Base-by-base conservation (phyloP, 441 rosid genomes). In the Metrosideros polymorpha region DNA sequence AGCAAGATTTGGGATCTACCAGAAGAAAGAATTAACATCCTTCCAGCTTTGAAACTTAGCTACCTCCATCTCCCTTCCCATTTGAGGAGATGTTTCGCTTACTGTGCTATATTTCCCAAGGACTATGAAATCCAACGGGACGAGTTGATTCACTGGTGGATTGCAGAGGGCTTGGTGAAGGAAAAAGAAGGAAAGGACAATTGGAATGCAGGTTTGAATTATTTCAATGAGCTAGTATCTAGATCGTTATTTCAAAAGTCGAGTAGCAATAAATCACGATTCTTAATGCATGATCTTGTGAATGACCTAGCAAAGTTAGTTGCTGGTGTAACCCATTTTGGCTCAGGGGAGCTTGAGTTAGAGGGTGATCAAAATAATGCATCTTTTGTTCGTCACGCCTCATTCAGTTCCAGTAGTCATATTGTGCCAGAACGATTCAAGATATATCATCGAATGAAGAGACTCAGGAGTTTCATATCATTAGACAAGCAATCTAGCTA, bases 101-200 rank as follows among this genome's bases (percentile, higher is more conserved):
- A 32, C 0, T 63, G 76, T 32, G 76, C 76, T 63, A 63, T 63
- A 63, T 63, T 32, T 63, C 76, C 76, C 0, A 32, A 63, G 3
- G 76, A 63, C 2, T 63, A 4, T 1, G 45, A 63, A 63, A 63
- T 63, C 3, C 13, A 63, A 63, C 25, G 0, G 1, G 76, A 63
- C 1, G 1, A 63, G 0, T 63, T 63, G 43, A 19, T 63, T 18
- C 76, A 0, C 0, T 18, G 13, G 76, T 63, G 76, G 76, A 63
- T 9, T 9, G 76, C 13, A 32, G 76, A 32, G 1, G 45, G 76
- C 4, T 63, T 32, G 7, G 35, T 63, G 45, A 27, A 32, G 45
- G 14, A 0, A 32, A 18, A 4, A 0, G 0, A 18, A 18, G 43
- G 0, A 32, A 63, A 9, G 2, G 4, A 9, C 13, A 0, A 0